Evolutionary conservation across 1,139 yeast species (phyloP).

Genomic region (Petasospora rhodanensis): DNA sequence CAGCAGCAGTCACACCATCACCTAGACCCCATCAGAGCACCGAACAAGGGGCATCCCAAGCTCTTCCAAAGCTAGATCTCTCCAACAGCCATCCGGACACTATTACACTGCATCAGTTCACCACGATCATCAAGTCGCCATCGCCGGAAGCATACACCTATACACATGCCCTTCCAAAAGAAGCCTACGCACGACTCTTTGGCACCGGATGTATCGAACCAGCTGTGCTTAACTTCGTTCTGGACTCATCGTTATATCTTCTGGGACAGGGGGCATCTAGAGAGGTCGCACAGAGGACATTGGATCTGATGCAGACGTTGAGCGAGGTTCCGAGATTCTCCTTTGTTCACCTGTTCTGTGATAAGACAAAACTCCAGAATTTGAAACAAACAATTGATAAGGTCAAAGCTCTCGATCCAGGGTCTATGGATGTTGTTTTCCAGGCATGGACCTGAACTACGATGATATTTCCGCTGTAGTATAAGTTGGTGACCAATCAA

Average conservation of each 20-base stretch:
- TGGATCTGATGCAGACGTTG: conserved; percentile 7
- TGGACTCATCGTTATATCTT: conserved; percentile 38
- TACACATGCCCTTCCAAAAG: conserved; percentile 34
- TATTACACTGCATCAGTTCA: conserved; percentile 19
- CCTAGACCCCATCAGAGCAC: neutral
- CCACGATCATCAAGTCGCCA: conserved; percentile 20
- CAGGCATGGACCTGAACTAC: neutral
- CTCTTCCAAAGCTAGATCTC: too few relatives aligned
- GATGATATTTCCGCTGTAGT: too few relatives aligned
- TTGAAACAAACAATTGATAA: neutral
- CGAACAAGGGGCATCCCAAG: too few relatives aligned
- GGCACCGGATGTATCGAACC: conserved; percentile 51
- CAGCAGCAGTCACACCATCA: neutral
- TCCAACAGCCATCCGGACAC: too few relatives aligned
- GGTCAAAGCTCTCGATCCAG: too few relatives aligned
- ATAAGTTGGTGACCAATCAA: too few relatives aligned
- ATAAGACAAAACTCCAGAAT: conserved; percentile 4
- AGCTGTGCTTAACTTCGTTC: conserved; percentile 46
- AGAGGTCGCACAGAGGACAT: neutral
- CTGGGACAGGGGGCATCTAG: neutral
- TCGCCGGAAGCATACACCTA: conserved; percentile 35
- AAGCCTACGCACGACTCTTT: conserved; percentile 35
- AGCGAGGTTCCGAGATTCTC: conserved; percentile 13
- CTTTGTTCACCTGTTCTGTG: conserved; percentile 7
- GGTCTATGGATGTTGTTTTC: neutral